A percentile compares a stretch with the other conserved stretches of the same genome.
Conservation (phyloP, 345 rosid species). For the Erysimum cheiranthoides region DNA sequence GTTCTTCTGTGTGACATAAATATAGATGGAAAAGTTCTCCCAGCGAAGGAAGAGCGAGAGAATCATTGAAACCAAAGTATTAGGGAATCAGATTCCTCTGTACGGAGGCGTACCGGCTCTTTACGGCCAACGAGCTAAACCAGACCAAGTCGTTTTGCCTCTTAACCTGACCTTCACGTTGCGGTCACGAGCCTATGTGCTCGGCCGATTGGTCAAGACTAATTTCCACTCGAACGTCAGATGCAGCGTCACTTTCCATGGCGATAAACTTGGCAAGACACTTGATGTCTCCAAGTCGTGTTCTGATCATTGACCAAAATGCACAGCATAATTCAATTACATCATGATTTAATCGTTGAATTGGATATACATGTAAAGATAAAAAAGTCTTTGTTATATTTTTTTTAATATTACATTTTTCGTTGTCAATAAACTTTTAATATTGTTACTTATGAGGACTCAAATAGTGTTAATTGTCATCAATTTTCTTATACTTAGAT, state of each 20-base stretch:
- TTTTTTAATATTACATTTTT: not conserved
- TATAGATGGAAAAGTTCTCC: constrained; percentile 75
- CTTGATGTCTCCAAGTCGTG: constrained; percentile 60
- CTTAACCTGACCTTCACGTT: constrained; percentile 71
- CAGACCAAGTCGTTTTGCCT: constrained; percentile 57
- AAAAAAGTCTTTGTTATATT: too few species aligned
- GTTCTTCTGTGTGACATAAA: not conserved
- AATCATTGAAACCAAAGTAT: constrained; percentile 50
- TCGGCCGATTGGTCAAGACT: constrained; percentile 68
- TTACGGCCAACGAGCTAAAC: constrained; percentile 46
- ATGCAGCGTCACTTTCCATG: constrained; percentile 63
- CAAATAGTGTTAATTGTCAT: not conserved
- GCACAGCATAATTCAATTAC: not conserved
- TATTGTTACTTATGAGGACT: too few species aligned
- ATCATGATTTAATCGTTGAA: not conserved
- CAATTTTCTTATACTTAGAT: not conserved
- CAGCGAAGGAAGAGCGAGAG: constrained; percentile 67
- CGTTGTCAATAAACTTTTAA: not conserved
- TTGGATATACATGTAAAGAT: not conserved
- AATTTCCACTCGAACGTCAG: constrained; percentile 56
- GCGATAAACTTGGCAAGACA: constrained; percentile 66
- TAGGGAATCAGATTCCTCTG: constrained; percentile 71
- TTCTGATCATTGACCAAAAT: constrained; percentile 46
- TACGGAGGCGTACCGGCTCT: constrained; percentile 75
- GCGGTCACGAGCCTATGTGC: constrained; percentile 78